Evolutionary conservation across 345 rosid genomes (phyloP).

Genomic region (Psidium guajava): DNA sequence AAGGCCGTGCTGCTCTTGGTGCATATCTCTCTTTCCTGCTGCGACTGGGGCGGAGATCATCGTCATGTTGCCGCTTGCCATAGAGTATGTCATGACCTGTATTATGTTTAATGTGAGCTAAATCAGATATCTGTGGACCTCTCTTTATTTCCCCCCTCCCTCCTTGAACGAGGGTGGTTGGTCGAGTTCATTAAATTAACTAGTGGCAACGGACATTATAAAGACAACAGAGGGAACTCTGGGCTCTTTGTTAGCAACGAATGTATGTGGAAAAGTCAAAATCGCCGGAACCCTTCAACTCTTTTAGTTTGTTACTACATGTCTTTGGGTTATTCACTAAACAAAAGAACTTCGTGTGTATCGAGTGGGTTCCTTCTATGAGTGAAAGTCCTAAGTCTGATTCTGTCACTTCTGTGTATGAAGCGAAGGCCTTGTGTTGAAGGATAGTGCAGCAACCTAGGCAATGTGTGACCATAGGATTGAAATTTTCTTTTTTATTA

Average conservation of each 20-base stretch:
- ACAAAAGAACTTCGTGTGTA: neutral
- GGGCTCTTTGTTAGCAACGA: conserved; percentile 13
- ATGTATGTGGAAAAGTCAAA: neutral
- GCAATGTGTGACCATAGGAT: neutral
- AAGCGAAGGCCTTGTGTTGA: neutral
- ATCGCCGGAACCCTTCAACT: neutral
- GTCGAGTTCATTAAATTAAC: conserved; percentile 1
- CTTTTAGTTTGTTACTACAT: neutral
- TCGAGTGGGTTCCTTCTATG: neutral
- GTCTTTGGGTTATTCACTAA: neutral
- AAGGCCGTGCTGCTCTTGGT: conserved; percentile 40
- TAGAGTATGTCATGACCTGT: conserved; percentile 1
- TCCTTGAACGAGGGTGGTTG: neutral
- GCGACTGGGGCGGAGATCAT: conserved; percentile 32
- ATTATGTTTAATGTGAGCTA: neutral
- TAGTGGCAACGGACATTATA: neutral
- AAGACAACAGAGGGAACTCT: neutral
- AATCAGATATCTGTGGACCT: neutral
- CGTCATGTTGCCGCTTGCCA: conserved; percentile 45
- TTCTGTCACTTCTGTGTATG: neutral
- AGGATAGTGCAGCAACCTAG: neutral
- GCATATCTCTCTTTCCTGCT: conserved; percentile 11
- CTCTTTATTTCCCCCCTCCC: neutral
- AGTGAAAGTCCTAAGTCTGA: neutral
- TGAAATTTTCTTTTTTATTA: neutral